Conservation (phyloP, 441 rosid species). For the Euphorbia celastroides region DNA sequence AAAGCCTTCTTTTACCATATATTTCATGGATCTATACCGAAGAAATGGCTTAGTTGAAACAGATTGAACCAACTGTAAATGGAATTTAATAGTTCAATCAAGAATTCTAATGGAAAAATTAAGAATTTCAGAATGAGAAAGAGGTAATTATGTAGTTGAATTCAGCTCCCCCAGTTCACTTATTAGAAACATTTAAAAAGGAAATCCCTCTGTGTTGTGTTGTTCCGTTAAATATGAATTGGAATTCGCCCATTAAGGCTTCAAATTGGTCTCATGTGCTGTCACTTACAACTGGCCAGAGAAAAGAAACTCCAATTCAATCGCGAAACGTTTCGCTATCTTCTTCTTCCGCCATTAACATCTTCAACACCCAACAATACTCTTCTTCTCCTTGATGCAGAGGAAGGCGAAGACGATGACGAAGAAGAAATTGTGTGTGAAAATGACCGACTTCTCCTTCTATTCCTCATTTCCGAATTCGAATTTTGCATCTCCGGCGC, state of each 20-base stretch:
- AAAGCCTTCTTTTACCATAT: neutral
- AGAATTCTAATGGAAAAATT: neutral
- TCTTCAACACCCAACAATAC: constrained; percentile 18
- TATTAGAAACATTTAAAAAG: no score
- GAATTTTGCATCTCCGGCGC: constrained; percentile 30
- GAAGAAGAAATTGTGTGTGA: neutral
- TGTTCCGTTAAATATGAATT: no score
- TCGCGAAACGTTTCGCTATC: neutral
- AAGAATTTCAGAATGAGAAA: neutral
- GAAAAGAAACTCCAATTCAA: no score
- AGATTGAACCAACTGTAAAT: no score
- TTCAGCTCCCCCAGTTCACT: no score
- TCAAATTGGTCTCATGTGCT: neutral
- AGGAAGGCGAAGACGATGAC: neutral
- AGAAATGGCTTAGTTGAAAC: no score
- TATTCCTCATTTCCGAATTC: constrained; percentile 14
- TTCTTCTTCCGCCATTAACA: constrained; percentile 18
- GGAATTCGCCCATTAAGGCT: no score
- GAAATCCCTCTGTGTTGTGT: no score
- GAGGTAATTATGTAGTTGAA: no score
- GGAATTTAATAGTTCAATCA: neutral
- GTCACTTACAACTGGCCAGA: constrained; percentile 8
- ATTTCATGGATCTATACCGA: neutral
- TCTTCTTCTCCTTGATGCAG: constrained; percentile 17
- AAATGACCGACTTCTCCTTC: constrained; percentile 28